phyloP scores from a whole-genome alignment of 129 eudicot species.

The Lonicera japonica region DNA sequence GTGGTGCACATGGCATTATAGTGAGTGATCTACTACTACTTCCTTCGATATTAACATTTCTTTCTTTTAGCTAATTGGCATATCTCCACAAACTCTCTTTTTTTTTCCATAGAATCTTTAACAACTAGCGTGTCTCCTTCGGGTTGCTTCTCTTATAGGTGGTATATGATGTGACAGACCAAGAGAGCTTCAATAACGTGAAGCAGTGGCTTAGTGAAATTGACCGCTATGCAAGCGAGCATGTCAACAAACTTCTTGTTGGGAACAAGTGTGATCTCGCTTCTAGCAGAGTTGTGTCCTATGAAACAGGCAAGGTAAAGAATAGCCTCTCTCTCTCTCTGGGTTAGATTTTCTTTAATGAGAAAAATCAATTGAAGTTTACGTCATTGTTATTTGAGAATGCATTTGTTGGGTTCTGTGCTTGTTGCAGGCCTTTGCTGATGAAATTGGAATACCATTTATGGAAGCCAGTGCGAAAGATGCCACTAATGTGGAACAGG shows the following conservation, averaged over 20 bases:
- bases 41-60: background rate
- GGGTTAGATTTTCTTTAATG: background rate
- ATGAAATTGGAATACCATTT: slow-evolving; percentile 63
- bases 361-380: background rate
- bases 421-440: slow-evolving; percentile 47
- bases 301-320: slow-evolving; percentile 48
- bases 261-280: slow-evolving; percentile 52
- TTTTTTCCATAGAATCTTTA: background rate
- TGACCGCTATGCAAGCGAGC: slow-evolving; percentile 61
- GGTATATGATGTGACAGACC: slow-evolving; percentile 60
- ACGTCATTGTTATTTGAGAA: background rate
- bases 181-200: slow-evolving; percentile 61
- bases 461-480: slow-evolving; percentile 70
- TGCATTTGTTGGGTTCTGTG: background rate
- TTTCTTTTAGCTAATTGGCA: background rate
- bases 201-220: slow-evolving; percentile 69
- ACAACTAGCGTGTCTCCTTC: background rate
- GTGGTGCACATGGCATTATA: slow-evolving; percentile 93
- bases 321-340: background rate
- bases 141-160: slow-evolving; percentile 25
- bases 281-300: slow-evolving; percentile 39
- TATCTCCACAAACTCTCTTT: background rate
- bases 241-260: slow-evolving; percentile 57
- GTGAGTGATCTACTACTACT: slow-evolving; percentile 35
- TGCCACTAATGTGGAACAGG: slow-evolving; percentile 59